These are phyloP conservation scores for Saturnispora mendoncae DNA, from an alignment of 805 yeast genomes.

Conservation along the genomic window DNA sequence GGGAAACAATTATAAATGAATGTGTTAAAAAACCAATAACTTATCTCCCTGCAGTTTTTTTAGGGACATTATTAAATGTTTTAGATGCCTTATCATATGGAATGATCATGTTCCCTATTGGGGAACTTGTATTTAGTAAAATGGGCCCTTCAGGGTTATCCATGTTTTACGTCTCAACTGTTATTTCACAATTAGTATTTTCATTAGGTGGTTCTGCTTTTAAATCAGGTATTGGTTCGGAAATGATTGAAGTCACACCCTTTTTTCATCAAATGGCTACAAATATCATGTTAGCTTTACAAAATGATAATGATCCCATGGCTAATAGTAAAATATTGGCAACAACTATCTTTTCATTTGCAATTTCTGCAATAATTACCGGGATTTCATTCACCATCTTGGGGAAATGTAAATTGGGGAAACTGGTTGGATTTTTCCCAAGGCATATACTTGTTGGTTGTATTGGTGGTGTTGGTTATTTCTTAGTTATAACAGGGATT, in stretches of 20 bases:
- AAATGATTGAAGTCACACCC: constrained; percentile 99
- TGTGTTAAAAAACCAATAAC: constrained; percentile 33
- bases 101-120: constrained; percentile 92
- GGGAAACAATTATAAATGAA: constrained; percentile 18
- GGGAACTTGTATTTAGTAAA: constrained; percentile 64
- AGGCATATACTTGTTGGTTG: constrained; percentile 94
- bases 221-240: constrained; percentile 88
- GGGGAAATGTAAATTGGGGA: constrained; percentile 76
- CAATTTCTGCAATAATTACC: constrained; percentile 74
- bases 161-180: constrained; percentile 87
- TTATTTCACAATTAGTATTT: constrained; percentile 81
- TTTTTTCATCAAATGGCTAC: constrained; percentile 94
- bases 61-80: constrained; percentile 79
- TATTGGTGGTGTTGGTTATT: constrained; percentile 97
- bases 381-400: constrained; percentile 70
- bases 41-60: constrained; percentile 69
- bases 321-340: constrained; percentile 9
- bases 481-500: constrained; percentile 78
- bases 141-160: constrained; percentile 87
- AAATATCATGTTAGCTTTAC: constrained; percentile 44
- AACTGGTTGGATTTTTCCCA: constrained; percentile 90
- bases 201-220: constrained; percentile 89
- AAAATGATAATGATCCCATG: constrained; percentile 20
- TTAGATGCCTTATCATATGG: constrained; percentile 94
- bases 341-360: constrained; percentile 81